Conservation (phyloP, 2,329 filamentous ascomycete species). For the Calycina marina region DNA sequence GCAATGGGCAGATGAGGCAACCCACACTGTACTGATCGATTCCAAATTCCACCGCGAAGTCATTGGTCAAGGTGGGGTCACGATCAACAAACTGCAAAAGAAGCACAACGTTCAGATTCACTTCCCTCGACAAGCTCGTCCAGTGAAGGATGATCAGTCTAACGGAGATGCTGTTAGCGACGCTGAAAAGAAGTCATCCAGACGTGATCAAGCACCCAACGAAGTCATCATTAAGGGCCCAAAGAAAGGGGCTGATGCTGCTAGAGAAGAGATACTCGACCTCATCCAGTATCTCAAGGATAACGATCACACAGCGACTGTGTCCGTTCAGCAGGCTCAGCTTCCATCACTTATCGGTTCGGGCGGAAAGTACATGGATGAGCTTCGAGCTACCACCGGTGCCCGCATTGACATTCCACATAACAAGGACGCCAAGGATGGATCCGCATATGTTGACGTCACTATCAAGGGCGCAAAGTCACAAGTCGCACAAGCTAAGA, state of each 20-base stretch:
- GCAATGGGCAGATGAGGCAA: constrained; percentile 82
- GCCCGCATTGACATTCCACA: constrained; percentile 87
- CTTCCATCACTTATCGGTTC: constrained; percentile 88
- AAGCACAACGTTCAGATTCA: constrained; percentile 91
- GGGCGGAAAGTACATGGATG: constrained; percentile 80
- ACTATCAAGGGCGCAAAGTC: constrained; percentile 84
- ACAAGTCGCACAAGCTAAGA: constrained; percentile 83
- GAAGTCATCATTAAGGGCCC: constrained; percentile 86
- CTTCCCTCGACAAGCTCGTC: constrained; percentile 62
- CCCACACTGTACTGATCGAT: constrained; percentile 75
- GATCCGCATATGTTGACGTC: constrained; percentile 64
- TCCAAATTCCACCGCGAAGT: constrained; percentile 89
- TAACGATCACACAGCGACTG: constrained; percentile 63
- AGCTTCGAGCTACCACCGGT: constrained; percentile 69
- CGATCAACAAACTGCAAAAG: constrained; percentile 84
- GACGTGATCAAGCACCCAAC: constrained; percentile 63
- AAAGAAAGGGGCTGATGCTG: constrained; percentile 82
- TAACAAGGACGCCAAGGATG: constrained; percentile 52
- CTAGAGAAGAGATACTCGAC: constrained; percentile 79
- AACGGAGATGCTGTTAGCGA: constrained; percentile 57
- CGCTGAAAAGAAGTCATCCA: constrained; percentile 41
- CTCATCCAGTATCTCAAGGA: constrained; percentile 83
- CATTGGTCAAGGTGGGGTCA: constrained; percentile 74
- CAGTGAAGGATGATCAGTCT: constrained; percentile 53
- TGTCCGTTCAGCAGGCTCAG: constrained; percentile 82